Base-by-base conservation (phyloP, 805 yeast genomes). In the Sugiyamaella floridensis region DNA sequence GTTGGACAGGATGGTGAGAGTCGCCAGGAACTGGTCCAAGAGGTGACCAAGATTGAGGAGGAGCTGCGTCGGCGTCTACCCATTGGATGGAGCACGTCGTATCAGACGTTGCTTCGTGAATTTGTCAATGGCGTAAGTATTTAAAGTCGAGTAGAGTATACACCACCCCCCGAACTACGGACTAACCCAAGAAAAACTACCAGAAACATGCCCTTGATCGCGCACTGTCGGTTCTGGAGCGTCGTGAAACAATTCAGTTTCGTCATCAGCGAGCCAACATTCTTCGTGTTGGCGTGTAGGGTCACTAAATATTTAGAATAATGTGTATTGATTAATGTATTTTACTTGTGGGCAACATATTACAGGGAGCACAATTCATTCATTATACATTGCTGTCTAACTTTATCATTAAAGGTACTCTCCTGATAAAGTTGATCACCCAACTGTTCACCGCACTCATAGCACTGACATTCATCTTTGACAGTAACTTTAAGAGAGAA, bases 71-170 rank as follows among this genome's bases (percentile, higher is more conserved):
- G 93, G 69, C 81, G 98, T 68, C 76, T 93, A 58, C 97, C 98
- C 14, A 84, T 93, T 57, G 99, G 99, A 18, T 93, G 96, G 90
- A 86, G 95, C 40, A 89, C 98, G 0, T 83, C 92, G 15, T 87
- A 88, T 67, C 81, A 79, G 58, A 89, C 96, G 3, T 76, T 93
- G 53, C 78, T 87, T 61, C 80, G 85, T 55, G 97, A 92, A 70
- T 86, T 90, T 67, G 71, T 69, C 26, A 55, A 58, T 37, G 60
- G 62, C 18, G 37, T 32, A 32, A 32, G 37, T 32, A 32, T 14
- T 11, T 11, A 32, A 4, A 5, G 37, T 7, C 37, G 37, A 32
- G n/a, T 3, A 11, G 37, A 32, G 8, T 52, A n/a, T n/a, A n/a
- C n/a, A n/a, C n/a, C n/a, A n/a, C n/a, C 49, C 40, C 53, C 59